Conservation (phyloP, 805 yeast genomes). For the Saturnispora zaruensis region DNA sequence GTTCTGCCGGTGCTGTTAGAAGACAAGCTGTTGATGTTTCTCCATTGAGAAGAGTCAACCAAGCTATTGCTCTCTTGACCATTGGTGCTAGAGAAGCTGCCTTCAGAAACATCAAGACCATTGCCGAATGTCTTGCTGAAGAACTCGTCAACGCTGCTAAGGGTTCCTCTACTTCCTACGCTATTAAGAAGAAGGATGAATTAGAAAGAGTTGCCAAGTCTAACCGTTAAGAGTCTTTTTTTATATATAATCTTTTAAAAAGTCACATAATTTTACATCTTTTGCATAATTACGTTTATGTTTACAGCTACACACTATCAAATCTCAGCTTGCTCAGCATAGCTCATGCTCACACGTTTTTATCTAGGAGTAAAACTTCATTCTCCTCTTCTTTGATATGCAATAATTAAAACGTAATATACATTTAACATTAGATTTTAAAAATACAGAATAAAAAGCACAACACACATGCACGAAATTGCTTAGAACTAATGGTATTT, state of each 20-base stretch:
- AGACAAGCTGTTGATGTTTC: slow-evolving; percentile 99
- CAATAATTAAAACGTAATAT: neutral
- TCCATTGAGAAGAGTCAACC: slow-evolving; percentile 99
- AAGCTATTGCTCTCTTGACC: slow-evolving; percentile 95
- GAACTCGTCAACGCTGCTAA: slow-evolving; percentile 99
- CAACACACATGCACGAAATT: neutral
- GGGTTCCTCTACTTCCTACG: slow-evolving; percentile 99
- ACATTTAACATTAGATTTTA: neutral
- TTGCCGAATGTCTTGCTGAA: slow-evolving; percentile 99
- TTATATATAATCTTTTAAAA: slow-evolving; percentile 2
- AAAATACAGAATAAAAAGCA: neutral
- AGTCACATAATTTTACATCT: slow-evolving; percentile 1
- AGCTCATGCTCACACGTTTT: no score
- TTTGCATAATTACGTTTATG: neutral
- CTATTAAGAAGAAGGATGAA: slow-evolving; percentile 99
- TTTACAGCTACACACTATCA: neutral
- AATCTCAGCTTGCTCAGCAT: neutral
- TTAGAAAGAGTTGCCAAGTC: slow-evolving; percentile 99
- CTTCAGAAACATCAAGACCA: slow-evolving; percentile 99
- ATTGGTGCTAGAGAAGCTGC: slow-evolving; percentile 99
- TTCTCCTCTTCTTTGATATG: neutral
- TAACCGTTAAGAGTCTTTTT: slow-evolving; percentile 73
- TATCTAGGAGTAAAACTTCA: no score
- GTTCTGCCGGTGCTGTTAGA: slow-evolving; percentile 99
- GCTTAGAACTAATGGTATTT: slow-evolving; percentile 27